A percentile compares a stretch with the other conserved stretches of the same genome.
phyloP scores from a whole-genome alignment of 2,329 filamentous ascomycete genomes.

The Coniochaeta ligniaria region DNA sequence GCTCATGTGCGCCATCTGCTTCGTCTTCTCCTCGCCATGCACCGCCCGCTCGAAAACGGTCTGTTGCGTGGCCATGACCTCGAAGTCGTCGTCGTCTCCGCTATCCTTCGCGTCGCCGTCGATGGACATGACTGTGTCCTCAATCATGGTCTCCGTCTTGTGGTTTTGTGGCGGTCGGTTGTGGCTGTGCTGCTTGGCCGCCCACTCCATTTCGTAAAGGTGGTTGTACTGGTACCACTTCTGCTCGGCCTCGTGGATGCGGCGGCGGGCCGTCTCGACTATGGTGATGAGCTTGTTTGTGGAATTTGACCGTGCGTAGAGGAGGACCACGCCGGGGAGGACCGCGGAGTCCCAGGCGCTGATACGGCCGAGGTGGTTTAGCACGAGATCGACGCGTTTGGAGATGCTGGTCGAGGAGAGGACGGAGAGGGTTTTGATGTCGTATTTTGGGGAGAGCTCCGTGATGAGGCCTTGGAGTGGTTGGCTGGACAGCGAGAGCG shows the following conservation, averaged over 20 bases:
- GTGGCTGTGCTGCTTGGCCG: conserved; percentile 2
- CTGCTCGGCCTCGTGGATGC: conserved; percentile 38
- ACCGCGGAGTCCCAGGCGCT: conserved; percentile 14
- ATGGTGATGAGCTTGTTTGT: conserved; percentile 62
- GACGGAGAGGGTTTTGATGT: conserved; percentile 45
- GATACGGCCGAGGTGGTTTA: conserved; percentile 34
- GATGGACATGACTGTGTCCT: conserved; percentile 32
- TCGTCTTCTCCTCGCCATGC: conserved; percentile 29
- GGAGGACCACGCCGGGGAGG: conserved; percentile 31
- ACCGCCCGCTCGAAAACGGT: conserved; percentile 49
- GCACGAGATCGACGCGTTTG: conserved; percentile 40
- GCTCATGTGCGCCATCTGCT: conserved; percentile 47
- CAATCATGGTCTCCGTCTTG: conserved; percentile 24
- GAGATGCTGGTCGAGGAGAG: conserved; percentile 54
- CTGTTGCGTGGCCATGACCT: conserved; percentile 34
- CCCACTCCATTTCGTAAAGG: conserved; percentile 38
- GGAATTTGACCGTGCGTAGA: conserved; percentile 43
- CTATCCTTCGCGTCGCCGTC: conserved; percentile 11
- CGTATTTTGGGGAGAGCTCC: conserved; percentile 37
- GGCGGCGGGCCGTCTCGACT: conserved; percentile 56
- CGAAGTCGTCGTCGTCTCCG: conserved; percentile 39
- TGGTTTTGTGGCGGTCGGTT: conserved; percentile 1
- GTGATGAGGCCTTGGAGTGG: conserved; percentile 34
- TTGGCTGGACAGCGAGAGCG: conserved; percentile 18
- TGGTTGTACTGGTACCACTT: conserved; percentile 52